Base-by-base conservation (phyloP, 495 filamentous ascomycete species). In the Pseudevernia furfuracea region DNA sequence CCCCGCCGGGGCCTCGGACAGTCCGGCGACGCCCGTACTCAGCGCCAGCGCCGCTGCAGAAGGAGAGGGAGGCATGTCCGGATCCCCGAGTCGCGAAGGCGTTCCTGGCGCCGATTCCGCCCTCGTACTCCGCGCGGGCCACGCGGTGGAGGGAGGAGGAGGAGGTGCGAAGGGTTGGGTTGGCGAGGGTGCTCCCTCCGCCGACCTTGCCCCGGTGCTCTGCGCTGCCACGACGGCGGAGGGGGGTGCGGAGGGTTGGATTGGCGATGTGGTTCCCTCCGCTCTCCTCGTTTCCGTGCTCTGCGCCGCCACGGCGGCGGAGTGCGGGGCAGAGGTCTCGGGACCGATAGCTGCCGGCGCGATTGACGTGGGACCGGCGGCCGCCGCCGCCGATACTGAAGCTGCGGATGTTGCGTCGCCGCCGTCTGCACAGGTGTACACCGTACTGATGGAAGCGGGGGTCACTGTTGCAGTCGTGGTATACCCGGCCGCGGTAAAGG, bases 381-480 rank as follows among this genome's bases (percentile, higher is more conserved):
- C n/a, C 25, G 48, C 0, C 7, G 43, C 19, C n/a, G 43, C 19
- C 9, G 43, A 8, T n/a, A 12, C 21, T 7, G 21, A 7, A n/a
- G 10, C 43, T 28, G 23, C 8, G 28, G 28, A 3, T 17, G 9
- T 23, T 28, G 12, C 46, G 46, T 28, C 52, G 52, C 15, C 8
- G 28, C 28, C 30, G 30, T 32, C 28, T 1, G 52, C 5, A 21
- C 28, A 32, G 6, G 28, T 6, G n/a, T 34, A 52, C 4, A 15
- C 11, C 17, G 64, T 67, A 23, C 46, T 59, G n/a, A 28, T 62
- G 4, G 55, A 37, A n/a, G 19, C 7, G 6, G 53, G 21, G 28
- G 53, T 67, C 10, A 41, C 6, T 15, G 56, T 62, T 39, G 41
- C 17, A 19, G 52, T 66, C 14, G 49, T n/a, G 9, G 48, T 38